These are phyloP conservation scores for Emiliania huxleyi DNA, from an alignment of 78 protist genomes.

Conservation along the genomic window DNA sequence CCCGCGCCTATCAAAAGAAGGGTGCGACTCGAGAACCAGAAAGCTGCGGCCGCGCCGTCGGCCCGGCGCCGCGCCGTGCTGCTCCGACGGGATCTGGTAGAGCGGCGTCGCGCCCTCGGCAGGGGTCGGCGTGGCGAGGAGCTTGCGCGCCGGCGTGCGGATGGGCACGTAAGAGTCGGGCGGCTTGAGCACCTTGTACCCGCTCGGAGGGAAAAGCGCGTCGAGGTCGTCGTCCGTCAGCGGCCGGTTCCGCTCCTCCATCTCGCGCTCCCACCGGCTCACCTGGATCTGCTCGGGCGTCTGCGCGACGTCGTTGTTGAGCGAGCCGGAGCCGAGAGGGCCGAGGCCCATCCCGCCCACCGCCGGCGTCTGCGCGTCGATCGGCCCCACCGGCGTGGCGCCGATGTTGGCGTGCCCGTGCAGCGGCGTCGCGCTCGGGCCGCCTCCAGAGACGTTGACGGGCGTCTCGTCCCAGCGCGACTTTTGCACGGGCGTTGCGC, in stretches of 20 bases:
- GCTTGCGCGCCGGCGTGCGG: slow-evolving; percentile 82
- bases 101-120: slow-evolving; percentile 54
- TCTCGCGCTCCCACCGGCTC: slow-evolving; percentile 73
- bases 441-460: neutral
- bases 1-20: too few species aligned
- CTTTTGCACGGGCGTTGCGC: neutral
- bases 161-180: slow-evolving; percentile 88
- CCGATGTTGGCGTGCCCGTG: neutral
- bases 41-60: too few species aligned
- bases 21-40: too few species aligned
- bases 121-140: slow-evolving; percentile 77
- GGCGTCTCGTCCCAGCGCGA: slow-evolving; percentile 80
- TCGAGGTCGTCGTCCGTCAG: slow-evolving; percentile 95
- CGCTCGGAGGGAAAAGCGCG: slow-evolving; percentile 86
- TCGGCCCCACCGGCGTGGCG: slow-evolving; percentile 69
- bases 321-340: neutral
- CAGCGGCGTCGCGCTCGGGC: neutral
- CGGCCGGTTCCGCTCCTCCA: slow-evolving; percentile 62
- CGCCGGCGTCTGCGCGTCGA: slow-evolving; percentile 55
- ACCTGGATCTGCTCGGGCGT: slow-evolving; percentile 51
- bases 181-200: slow-evolving; percentile 85
- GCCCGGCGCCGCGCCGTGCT: slow-evolving; percentile 16
- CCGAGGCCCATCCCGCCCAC: neutral
- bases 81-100: slow-evolving; percentile 52
- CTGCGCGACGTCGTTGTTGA: neutral